These are phyloP conservation scores for Apiotrichum laibachii DNA, from an alignment of 1,284 basidiomycete species.

Conservation along the genomic window DNA sequence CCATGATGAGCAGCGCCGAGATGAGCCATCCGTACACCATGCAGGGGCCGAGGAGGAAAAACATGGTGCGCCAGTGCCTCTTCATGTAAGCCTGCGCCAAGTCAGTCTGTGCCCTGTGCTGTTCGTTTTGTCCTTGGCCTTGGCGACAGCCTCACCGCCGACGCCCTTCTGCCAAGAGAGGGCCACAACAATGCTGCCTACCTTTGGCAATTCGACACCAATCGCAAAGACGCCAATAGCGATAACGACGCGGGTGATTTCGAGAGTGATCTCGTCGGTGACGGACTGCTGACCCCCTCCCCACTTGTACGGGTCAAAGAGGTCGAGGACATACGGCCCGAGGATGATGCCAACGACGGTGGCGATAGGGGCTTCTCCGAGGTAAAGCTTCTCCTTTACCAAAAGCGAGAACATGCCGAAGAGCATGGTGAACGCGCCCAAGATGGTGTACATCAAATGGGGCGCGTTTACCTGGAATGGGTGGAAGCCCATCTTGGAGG, in stretches of 20 bases:
- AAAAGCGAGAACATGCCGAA: conserved; percentile 88
- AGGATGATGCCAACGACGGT: conserved; percentile 93
- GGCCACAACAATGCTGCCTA: conserved; percentile 21
- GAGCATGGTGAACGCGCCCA: conserved; percentile 74
- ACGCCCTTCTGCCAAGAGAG: too few relatives aligned
- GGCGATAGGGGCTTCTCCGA: conserved; percentile 95
- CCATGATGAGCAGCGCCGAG: conserved; percentile 80
- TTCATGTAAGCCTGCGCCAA: conserved; percentile 68
- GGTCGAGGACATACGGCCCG: conserved; percentile 74
- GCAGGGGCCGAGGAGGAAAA: conserved; percentile 80
- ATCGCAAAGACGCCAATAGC: conserved; percentile 98
- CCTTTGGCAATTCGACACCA: conserved; percentile 89
- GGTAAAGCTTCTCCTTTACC: conserved; percentile 87
- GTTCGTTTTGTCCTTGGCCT: neutral
- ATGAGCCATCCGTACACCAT: conserved; percentile 88
- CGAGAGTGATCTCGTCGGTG: conserved; percentile 72
- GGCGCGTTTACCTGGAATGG: conserved; percentile 50
- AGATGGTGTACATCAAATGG: conserved; percentile 67
- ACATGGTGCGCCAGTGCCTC: conserved; percentile 83
- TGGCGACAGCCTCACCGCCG: neutral
- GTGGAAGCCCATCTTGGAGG: conserved; percentile 35
- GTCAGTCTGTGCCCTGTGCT: conserved; percentile 3
- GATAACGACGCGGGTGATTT: conserved; percentile 92
- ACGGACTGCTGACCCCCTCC: conserved; percentile 56
- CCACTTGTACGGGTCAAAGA: conserved; percentile 87